Base-by-base conservation (phyloP, 495 filamentous ascomycete genomes). In the Aspergillus taichungensis region DNA sequence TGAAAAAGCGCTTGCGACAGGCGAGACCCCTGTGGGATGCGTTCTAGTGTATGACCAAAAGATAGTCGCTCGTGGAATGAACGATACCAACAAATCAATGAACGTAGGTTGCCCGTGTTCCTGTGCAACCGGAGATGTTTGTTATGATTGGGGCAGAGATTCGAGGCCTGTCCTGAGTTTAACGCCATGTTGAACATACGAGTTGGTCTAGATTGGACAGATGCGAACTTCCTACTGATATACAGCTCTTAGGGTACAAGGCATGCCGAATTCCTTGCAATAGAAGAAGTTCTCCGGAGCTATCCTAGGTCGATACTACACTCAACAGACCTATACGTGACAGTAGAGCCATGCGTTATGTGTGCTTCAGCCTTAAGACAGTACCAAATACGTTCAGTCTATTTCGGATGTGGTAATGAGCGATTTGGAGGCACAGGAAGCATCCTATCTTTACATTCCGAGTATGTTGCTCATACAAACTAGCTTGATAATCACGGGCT, bases 261-360 rank as follows among this genome's bases (percentile, higher is more conserved):
- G 13, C 92, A 98, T 60, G 92, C 92, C 34, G 92, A 98, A 57
- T 89, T 96, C 53, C 74, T 95, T 57, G 92, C 87, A 13, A 74
- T 98, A 30, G 77, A 77, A 36, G 59, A 75, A 33, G 74, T 85
- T 47, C 70, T 87, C 9, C 61, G 64, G 38, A 64, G 53, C 10
- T 62, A 84, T 54, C 76, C 79, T 7, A 69, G 72, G 6, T 72
- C 69, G 6, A 71, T 87, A 42, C 71, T 97, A 51, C 57, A 63
- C 24, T 75, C 85, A 33, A 87, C 84, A 34, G 80, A 84, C 54
- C 76, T 97, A 28, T 98, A 98, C 61, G 92, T 98, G 30, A 97
- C 92, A 0, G 90, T 97, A 40, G 92, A 98, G 60, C 92, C 92
- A 2, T 98, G 92, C 60, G 82, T 98, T 55, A 98, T 98, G 92